Conservation (phyloP, 768 basidiomycete genomes). For the Lactarius tabidus region DNA sequence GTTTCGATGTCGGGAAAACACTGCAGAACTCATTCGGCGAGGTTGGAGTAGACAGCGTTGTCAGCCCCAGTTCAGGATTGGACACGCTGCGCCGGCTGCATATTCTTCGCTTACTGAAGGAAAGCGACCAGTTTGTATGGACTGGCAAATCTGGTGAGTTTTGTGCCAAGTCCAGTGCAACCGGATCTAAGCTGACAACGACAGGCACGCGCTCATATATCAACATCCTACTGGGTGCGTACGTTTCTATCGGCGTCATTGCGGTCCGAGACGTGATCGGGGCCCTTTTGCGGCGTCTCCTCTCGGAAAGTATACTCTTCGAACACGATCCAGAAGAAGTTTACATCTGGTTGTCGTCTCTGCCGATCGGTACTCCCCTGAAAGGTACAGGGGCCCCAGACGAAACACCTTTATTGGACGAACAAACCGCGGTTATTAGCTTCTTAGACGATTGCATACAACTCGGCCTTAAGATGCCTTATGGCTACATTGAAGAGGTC, state of each 20-base stretch:
- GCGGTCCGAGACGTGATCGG: slow-evolving; percentile 51
- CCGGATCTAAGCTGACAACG: neutral
- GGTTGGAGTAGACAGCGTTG: slow-evolving; percentile 29
- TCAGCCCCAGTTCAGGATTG: slow-evolving; percentile 37
- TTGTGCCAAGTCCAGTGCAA: neutral
- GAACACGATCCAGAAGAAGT: slow-evolving; percentile 72
- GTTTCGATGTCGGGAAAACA: slow-evolving; percentile 85
- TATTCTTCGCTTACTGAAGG: slow-evolving; percentile 64
- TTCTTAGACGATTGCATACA: slow-evolving; percentile 88
- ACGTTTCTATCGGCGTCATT: slow-evolving; percentile 45
- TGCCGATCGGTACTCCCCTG: slow-evolving; percentile 47
- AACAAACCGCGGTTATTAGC: slow-evolving; percentile 49
- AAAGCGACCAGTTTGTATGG: slow-evolving; percentile 80
- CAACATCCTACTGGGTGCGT: slow-evolving; percentile 64
- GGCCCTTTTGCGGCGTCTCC: slow-evolving; percentile 56
- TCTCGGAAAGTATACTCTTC: slow-evolving; percentile 73
- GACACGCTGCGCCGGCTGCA: slow-evolving; percentile 72
- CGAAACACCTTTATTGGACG: slow-evolving; percentile 49
- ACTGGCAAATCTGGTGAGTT: slow-evolving; percentile 48
- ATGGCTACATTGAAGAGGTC: slow-evolving; percentile 79
- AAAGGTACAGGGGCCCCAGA: slow-evolving; percentile 45
- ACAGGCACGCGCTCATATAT: slow-evolving; percentile 53
- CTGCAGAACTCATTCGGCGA: slow-evolving; percentile 45
- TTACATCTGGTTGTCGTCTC: slow-evolving; percentile 63
- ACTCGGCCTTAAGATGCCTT: slow-evolving; percentile 76